Percentiles rank a stretch among this genome's conserved stretches.
phyloP scores from a whole-genome alignment of 1,284 basidiomycete genomes.

The Pisolithus thermaeus region DNA sequence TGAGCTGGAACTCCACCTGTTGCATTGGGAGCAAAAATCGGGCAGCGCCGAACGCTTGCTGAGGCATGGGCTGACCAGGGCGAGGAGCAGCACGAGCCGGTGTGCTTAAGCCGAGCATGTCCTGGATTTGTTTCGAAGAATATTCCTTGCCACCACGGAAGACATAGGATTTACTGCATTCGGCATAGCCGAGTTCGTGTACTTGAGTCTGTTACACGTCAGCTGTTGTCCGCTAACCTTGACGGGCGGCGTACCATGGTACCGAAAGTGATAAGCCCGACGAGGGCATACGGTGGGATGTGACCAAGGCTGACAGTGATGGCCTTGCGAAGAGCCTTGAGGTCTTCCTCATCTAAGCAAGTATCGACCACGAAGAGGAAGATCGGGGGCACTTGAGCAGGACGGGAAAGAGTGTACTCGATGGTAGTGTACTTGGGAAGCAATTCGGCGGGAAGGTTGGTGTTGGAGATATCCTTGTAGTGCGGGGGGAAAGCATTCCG shows the following conservation, averaged over 20 bases:
- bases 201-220: conserved; percentile 78
- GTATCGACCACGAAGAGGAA: conserved; percentile 98
- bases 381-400: conserved; percentile 89
- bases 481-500: conserved; percentile 97
- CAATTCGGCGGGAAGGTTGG: conserved; percentile 93
- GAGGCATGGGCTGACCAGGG: conserved; percentile 83
- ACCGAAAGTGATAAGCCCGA: conserved; percentile 93
- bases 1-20: conserved; percentile 96
- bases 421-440: conserved; percentile 98
- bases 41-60: conserved; percentile 80
- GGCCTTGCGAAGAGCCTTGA: conserved; percentile 93
- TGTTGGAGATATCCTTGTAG: conserved; percentile 98
- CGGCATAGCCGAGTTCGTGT: conserved; percentile 94
- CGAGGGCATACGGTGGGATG: conserved; percentile 94
- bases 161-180: conserved; percentile 97
- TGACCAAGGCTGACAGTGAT: conserved; percentile 90
- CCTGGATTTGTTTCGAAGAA: conserved; percentile 93
- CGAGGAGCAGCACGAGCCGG: conserved; percentile 75
- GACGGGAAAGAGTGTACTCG: conserved; percentile 93
- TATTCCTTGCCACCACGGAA: conserved; percentile 99
- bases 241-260: conserved; percentile 70
- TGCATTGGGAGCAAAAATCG: conserved; percentile 92
- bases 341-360: conserved; percentile 93
- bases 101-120: conserved; percentile 89
- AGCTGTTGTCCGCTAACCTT: conserved; percentile 1